Evolutionary conservation across 1,139 yeast genomes (phyloP), one percentile per base, ranked within the genome.

Genomic region (Diutina scorzettiae): DNA sequence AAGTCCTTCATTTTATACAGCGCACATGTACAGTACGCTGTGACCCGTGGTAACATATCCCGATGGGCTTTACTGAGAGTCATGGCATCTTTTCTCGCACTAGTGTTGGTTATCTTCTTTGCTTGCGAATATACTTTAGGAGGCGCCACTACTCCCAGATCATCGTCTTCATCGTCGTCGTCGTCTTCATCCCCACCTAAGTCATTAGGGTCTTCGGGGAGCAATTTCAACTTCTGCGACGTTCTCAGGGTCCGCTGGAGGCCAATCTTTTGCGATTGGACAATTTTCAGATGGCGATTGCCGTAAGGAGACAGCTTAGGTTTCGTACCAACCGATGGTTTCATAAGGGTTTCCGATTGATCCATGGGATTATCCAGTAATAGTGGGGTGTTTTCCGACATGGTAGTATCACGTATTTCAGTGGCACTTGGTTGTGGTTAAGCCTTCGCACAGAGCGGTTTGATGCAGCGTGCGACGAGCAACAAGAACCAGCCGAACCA

Each of bases 1-100:
- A 91, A 63, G 43, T 89, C 96, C 51, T 81, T 77, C 93, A 91
- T 84, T 49, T 76, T 78, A 56, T 87, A 91, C 20, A 94, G 79
- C 30, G 96, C 91, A 37, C 96, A 87, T 0, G 97, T 89, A 62
- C 97, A 89, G 57, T 87, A 91, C 0, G 96, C 95, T 0, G 96
- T 89, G 2, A 89, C 96, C 51, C 98, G 66, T 1, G 98, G 94
- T 43, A 83, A 64, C 43, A 81, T 60, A 41, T 80, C 82, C 46
- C 98, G 69, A 56, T 91, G 96, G 50, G 84, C 83, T 55, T 87
- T 89, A 5, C 96, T 95, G 46, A 91, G 66, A 36, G 89, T 75
- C 56, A 87, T 96, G 1, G 98, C 98, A 66, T 91, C 97, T 50
- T 81, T 81, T 49, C 97, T 67, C 0, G 98, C 97, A 1, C 93